phyloP scores from a whole-genome alignment of 495 filamentous ascomycete species.

The Oidiodendron maius region DNA sequence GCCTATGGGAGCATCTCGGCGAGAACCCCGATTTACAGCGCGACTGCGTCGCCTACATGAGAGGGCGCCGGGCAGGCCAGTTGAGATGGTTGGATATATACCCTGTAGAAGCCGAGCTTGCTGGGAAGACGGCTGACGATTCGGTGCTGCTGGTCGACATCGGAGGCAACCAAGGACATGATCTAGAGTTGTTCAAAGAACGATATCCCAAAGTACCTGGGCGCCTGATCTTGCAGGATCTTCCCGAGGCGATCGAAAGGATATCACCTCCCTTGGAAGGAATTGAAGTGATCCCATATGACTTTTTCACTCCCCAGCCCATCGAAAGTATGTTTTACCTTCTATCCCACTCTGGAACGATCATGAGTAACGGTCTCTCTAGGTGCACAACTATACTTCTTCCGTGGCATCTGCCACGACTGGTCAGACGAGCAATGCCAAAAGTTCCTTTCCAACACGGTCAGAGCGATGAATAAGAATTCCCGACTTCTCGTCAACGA shows the following conservation, averaged over 20 bases:
- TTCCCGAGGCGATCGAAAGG: constrained; percentile 23
- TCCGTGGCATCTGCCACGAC: constrained; percentile 26
- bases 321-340: too few species aligned
- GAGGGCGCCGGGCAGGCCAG: constrained; percentile 7
- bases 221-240: constrained; percentile 46
- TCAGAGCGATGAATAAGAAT: constrained; percentile 25
- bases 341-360: too few species aligned
- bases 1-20: constrained; percentile 4
- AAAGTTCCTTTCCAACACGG: constrained; percentile 21
- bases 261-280: constrained; percentile 26
- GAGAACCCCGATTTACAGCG: background rate
- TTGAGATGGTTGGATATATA: background rate
- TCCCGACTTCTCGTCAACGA: constrained; percentile 4
- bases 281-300: constrained; percentile 35
- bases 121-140: too few species aligned
- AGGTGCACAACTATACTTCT: constrained; percentile 31
- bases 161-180: constrained; percentile 19
- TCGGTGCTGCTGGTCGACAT: constrained; percentile 21
- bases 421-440: constrained; percentile 19
- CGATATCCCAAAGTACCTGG: background rate
- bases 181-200: constrained; percentile 4
- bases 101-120: too few species aligned
- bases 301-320: constrained; percentile 47
- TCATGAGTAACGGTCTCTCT: too few species aligned
- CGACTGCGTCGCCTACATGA: constrained; percentile 13